Percentiles rank a stretch among this genome's conserved stretches.
These are phyloP conservation scores for Musa troglodytarum DNA, from an alignment of 176 grass and related monocot genomes.

Conservation along the genomic window DNA sequence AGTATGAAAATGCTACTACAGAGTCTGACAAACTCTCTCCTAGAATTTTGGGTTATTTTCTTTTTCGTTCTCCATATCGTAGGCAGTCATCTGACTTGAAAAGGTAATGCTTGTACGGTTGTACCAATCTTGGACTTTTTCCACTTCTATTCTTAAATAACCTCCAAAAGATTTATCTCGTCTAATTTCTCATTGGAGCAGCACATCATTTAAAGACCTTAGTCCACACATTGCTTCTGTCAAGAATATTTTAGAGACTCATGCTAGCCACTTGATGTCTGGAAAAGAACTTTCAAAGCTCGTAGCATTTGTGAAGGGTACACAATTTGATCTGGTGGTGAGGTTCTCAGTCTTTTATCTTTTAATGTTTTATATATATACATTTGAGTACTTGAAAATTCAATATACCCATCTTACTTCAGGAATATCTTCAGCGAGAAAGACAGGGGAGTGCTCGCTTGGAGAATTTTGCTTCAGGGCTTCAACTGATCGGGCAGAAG, in stretches of 20 bases:
- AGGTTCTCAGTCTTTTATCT: constrained; percentile 21
- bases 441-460: constrained; percentile 68
- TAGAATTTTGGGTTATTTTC: constrained; percentile 80
- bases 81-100: constrained; percentile 79
- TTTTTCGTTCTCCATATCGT: constrained; percentile 67
- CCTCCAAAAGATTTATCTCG: constrained; percentile 9
- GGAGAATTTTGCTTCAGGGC: constrained; percentile 95
- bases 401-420: constrained; percentile 22
- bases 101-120: constrained; percentile 31
- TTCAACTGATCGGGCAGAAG: constrained; percentile 98
- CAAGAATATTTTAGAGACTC: constrained; percentile 92
- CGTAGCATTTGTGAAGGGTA: constrained; percentile 97
- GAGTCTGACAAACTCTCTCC: constrained; percentile 87
- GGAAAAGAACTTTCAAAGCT: constrained; percentile 99
- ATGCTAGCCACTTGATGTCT: constrained; percentile 97
- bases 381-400: background rate
- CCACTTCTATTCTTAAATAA: constrained; percentile 9
- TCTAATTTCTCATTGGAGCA: constrained; percentile 26
- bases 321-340: constrained; percentile 99
- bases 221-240: constrained; percentile 95
- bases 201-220: constrained; percentile 76
- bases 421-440: constrained; percentile 99
- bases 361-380: constrained; percentile 14
- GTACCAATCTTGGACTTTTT: constrained; percentile 12
- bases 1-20: constrained; percentile 60